These are phyloP conservation scores for Phytomonas francai DNA, from an alignment of 208 protist genomes.

Conservation along the genomic window DNA sequence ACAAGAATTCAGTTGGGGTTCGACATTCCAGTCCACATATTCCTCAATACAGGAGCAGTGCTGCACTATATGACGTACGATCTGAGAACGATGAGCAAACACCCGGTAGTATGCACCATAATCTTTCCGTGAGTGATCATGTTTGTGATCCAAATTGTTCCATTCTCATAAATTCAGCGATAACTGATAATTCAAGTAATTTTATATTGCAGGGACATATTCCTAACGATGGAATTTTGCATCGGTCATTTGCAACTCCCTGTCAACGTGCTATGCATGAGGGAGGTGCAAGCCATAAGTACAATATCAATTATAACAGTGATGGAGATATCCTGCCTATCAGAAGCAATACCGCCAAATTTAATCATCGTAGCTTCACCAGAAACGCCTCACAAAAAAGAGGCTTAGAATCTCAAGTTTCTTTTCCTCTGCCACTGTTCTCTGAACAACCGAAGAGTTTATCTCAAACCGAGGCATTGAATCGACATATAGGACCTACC, in stretches of 20 bases:
- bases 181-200: not conserved
- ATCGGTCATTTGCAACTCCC: not conserved
- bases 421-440: not conserved
- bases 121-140: not conserved
- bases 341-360: not conserved
- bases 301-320: not conserved
- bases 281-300: not conserved
- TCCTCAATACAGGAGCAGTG: not conserved
- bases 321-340: not conserved
- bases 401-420: not conserved
- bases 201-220: not conserved
- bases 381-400: not conserved
- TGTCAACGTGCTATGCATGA: not conserved
- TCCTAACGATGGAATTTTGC: not conserved
- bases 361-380: conserved; percentile 1
- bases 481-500: not conserved
- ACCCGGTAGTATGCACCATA: not conserved
- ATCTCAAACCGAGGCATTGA: not conserved
- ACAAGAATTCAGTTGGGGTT: not conserved
- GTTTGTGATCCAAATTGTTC: not conserved
- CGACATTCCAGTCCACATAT: not conserved
- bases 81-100: not conserved
- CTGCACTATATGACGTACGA: not conserved
- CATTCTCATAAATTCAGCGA: not conserved
- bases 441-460: not conserved